Conservation (phyloP, 768 basidiomycete genomes). For the Chalciporus pseudorubinellus region DNA sequence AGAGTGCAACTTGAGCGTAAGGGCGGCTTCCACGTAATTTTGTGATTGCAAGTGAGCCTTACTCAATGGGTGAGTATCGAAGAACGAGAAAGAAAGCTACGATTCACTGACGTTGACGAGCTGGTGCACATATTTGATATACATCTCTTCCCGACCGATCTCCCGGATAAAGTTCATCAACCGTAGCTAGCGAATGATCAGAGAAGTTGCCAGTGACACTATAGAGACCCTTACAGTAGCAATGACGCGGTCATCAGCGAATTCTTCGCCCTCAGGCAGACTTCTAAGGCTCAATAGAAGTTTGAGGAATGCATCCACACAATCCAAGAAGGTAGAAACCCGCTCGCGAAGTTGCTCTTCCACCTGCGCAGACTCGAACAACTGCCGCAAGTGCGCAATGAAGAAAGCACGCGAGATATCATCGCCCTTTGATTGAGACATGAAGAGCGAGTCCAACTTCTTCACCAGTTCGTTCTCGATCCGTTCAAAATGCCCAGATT, state of each 20-base stretch:
- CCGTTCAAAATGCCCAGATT: slow-evolving; percentile 77
- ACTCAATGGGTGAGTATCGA: slow-evolving; percentile 9
- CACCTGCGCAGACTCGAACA: slow-evolving; percentile 84
- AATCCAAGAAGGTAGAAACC: slow-evolving; percentile 80
- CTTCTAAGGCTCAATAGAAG: slow-evolving; percentile 83
- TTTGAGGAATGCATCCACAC: slow-evolving; percentile 90
- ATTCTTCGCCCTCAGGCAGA: slow-evolving; percentile 91
- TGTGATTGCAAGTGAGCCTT: slow-evolving; percentile 87
- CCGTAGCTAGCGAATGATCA: slow-evolving; percentile 53
- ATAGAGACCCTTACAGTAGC: slow-evolving; percentile 58
- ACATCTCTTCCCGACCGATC: slow-evolving; percentile 90
- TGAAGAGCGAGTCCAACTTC: slow-evolving; percentile 86
- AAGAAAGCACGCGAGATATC: slow-evolving; percentile 92
- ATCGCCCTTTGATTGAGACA: slow-evolving; percentile 88
- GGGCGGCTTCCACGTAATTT: slow-evolving; percentile 89
- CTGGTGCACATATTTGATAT: slow-evolving; percentile 94
- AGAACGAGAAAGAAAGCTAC: not conserved
- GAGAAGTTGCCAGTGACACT: not conserved
- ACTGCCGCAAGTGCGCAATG: slow-evolving; percentile 80
- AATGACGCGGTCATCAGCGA: slow-evolving; percentile 90
- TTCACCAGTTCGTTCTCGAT: slow-evolving; percentile 94
- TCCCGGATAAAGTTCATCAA: slow-evolving; percentile 93
- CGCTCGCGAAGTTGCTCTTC: slow-evolving; percentile 76
- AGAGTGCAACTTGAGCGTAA: slow-evolving; percentile 91
- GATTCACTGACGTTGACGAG: slow-evolving; percentile 71